Conservation (phyloP, 1,284 basidiomycete genomes). For the Leccinum laetum region DNA sequence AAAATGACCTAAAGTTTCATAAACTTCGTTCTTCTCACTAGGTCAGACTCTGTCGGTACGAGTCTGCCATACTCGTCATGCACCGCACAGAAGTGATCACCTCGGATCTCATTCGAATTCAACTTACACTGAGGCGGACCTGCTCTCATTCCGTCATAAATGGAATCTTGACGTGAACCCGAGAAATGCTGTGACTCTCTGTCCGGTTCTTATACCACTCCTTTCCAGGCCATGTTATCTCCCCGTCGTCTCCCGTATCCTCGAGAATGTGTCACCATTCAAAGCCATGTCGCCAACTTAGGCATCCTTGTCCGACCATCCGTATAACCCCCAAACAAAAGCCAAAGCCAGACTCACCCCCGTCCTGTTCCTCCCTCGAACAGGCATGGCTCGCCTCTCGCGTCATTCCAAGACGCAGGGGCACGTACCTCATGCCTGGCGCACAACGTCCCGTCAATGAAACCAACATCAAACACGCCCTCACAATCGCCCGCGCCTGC, state of each 20-base stretch:
- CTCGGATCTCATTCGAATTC: slow-evolving; percentile 39
- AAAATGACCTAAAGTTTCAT: slow-evolving; percentile 36
- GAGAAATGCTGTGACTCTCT: slow-evolving; percentile 34
- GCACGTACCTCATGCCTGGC: slow-evolving; percentile 57
- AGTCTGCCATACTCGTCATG: slow-evolving; percentile 39
- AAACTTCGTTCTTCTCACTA: slow-evolving; percentile 28
- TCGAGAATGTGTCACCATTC: slow-evolving; percentile 30
- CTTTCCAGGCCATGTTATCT: slow-evolving; percentile 14
- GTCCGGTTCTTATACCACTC: slow-evolving; percentile 32
- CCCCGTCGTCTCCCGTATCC: slow-evolving; percentile 17
- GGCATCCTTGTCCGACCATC: slow-evolving; percentile 24
- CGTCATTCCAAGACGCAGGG: slow-evolving; percentile 41
- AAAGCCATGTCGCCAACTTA: slow-evolving; percentile 21
- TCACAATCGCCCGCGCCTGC: slow-evolving; percentile 51
- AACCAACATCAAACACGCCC: slow-evolving; percentile 56
- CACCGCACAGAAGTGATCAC: slow-evolving; percentile 32
- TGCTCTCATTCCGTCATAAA: slow-evolving; percentile 35
- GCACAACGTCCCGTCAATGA: slow-evolving; percentile 59
- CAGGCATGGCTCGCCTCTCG: slow-evolving; percentile 69
- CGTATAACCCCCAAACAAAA: slow-evolving; percentile 19
- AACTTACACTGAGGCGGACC: slow-evolving; percentile 22
- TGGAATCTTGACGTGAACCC: slow-evolving; percentile 37
- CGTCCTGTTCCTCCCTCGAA: slow-evolving; percentile 41
- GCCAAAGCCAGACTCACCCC: slow-evolving; percentile 3
- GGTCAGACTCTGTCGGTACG: slow-evolving; percentile 29